Evolutionary conservation across 2,329 filamentous ascomycete genomes (phyloP).

Genomic region (Monilinia aucupariae): DNA sequence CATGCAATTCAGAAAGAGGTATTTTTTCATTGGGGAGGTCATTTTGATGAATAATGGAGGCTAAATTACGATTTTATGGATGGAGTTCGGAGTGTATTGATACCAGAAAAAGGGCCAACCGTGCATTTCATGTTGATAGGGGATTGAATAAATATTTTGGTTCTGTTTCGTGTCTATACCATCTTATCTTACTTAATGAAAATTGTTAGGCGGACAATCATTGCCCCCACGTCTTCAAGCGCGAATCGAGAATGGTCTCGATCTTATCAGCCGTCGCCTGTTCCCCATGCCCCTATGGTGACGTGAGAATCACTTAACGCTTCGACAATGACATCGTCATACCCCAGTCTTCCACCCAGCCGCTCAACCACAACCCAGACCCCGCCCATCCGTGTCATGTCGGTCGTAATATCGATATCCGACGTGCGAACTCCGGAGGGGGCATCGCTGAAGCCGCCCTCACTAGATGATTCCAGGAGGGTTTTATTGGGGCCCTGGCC

Average conservation of each 20-base stretch:
- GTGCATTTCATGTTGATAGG: not conserved
- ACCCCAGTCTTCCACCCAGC: conserved; percentile 47
- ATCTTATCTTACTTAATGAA: not conserved
- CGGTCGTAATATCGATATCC: conserved; percentile 69
- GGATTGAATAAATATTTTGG: not conserved
- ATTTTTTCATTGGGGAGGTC: not conserved
- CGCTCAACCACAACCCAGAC: conserved; percentile 80
- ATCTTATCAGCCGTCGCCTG: conserved; percentile 25
- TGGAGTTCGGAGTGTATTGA: conserved; percentile 13
- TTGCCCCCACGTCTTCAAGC: not conserved
- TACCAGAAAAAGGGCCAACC: conserved; percentile 9
- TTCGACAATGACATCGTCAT: conserved; percentile 50
- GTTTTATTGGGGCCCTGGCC: conserved; percentile 65
- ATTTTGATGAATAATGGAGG: not conserved
- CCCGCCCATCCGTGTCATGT: conserved; percentile 48
- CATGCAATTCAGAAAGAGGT: not conserved
- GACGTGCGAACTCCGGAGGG: conserved; percentile 61
- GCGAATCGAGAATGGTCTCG: not conserved
- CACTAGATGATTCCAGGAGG: conserved; percentile 59
- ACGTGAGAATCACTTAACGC: conserved; percentile 39
- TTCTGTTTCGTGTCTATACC: conserved; percentile 10
- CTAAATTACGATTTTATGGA: conserved; percentile 19
- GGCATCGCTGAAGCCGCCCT: conserved; percentile 69
- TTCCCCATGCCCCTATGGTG: conserved; percentile 35
- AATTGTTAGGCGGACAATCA: not conserved